Conservation (phyloP, 1,284 basidiomycete species). For the Ceratobasidium papillatum region DNA sequence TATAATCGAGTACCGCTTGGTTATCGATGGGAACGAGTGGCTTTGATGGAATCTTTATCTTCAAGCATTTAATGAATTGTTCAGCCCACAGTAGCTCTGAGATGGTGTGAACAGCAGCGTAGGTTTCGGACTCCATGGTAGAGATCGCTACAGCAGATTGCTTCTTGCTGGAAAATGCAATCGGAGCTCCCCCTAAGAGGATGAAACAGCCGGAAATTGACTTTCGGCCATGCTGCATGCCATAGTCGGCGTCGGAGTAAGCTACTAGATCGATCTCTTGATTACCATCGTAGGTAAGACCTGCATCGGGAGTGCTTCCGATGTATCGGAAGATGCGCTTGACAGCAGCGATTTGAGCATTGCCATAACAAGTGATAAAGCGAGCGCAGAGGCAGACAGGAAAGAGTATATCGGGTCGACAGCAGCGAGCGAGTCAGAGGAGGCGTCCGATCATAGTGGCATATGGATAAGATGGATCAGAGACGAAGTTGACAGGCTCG, state of each 20-base stretch:
- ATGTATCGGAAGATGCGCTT: constrained; percentile 4
- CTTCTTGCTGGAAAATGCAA: background rate
- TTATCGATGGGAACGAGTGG: constrained; percentile 45
- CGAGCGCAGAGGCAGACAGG: background rate
- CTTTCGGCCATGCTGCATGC: background rate
- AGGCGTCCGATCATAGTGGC: constrained; percentile 6
- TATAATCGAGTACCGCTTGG: constrained; percentile 40
- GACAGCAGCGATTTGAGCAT: background rate
- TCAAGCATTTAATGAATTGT: background rate
- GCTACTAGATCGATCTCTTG: background rate
- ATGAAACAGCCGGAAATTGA: background rate
- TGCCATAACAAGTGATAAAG: background rate
- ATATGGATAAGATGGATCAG: background rate
- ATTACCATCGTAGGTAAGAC: constrained; percentile 22
- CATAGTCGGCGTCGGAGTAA: constrained; percentile 30
- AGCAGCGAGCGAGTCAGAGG: background rate
- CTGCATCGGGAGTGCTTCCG: background rate
- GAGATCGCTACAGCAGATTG: constrained; percentile 31
- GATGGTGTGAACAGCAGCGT: constrained; percentile 9
- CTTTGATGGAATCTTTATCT: background rate
- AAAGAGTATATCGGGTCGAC: background rate
- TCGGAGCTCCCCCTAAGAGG: constrained; percentile 34
- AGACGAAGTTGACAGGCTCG: background rate
- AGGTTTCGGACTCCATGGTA: constrained; percentile 40
- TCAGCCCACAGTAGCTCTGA: constrained; percentile 43